A percentile compares a stretch with the other conserved stretches of the same genome.
These are phyloP conservation scores for Didymella segeticola DNA, from an alignment of 2,329 filamentous ascomycete species.

Conservation along the genomic window DNA sequence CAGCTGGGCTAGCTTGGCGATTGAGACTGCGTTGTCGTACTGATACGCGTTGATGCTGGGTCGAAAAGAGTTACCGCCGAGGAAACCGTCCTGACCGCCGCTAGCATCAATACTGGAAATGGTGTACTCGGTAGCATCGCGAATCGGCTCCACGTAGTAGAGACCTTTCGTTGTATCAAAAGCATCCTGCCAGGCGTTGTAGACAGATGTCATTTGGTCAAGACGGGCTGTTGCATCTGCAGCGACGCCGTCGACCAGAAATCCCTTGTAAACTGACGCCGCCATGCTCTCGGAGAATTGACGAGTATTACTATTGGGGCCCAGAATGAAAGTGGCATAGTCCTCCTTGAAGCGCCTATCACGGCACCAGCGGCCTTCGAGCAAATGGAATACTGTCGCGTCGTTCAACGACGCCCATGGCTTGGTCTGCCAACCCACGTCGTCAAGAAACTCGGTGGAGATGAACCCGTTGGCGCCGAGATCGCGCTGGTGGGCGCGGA, in stretches of 20 bases:
- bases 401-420: conserved; percentile 55
- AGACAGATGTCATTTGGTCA: conserved; percentile 48
- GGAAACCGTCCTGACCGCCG: conserved; percentile 51
- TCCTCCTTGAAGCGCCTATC: conserved; percentile 55
- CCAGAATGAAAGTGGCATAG: conserved; percentile 53
- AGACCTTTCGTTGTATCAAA: conserved; percentile 50
- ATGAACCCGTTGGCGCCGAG: conserved; percentile 53
- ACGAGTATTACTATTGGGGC: conserved; percentile 48
- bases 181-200: conserved; percentile 49
- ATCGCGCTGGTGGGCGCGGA: conserved; percentile 54
- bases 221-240: conserved; percentile 42
- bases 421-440: conserved; percentile 52
- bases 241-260: conserved; percentile 52
- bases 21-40: conserved; percentile 53
- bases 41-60: conserved; percentile 56
- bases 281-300: conserved; percentile 56
- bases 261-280: conserved; percentile 50
- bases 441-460: conserved; percentile 55
- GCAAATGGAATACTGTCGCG: conserved; percentile 54
- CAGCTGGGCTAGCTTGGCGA: conserved; percentile 49
- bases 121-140: conserved; percentile 56
- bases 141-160: conserved; percentile 53
- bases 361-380: conserved; percentile 54
- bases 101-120: conserved; percentile 54
- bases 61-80: conserved; percentile 51